Percentiles rank a stretch among this genome's conserved stretches.
Conservation (phyloP, 495 filamentous ascomycete species). For the Hypoxylon perforatum region DNA sequence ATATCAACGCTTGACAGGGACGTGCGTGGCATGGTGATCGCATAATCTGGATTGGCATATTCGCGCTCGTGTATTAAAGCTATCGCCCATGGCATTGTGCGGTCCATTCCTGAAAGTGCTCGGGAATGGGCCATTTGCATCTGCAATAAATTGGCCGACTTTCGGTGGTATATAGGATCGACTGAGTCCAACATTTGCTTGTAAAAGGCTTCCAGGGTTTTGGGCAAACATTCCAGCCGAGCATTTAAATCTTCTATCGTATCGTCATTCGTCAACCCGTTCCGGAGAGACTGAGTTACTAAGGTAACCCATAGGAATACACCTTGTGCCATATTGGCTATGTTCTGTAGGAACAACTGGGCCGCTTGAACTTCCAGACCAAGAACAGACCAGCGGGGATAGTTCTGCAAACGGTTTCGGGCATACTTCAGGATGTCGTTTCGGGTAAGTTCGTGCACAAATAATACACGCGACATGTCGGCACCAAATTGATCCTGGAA, state of each 20-base stretch:
- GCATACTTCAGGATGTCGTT: conserved; percentile 10
- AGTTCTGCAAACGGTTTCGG: conserved; percentile 7
- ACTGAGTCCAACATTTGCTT: conserved; percentile 33
- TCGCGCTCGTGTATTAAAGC: conserved; percentile 11
- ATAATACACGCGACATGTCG: background rate
- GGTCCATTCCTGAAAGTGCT: background rate
- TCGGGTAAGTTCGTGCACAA: conserved; percentile 11
- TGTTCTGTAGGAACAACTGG: conserved; percentile 3
- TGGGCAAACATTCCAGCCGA: conserved; percentile 43
- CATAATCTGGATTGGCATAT: conserved; percentile 21
- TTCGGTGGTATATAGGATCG: conserved; percentile 19
- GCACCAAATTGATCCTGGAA: conserved; percentile 54
- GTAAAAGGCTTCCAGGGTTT: conserved; percentile 45
- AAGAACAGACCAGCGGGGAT: conserved; percentile 14
- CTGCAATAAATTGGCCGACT: conserved; percentile 16
- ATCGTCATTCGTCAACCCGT: conserved; percentile 49
- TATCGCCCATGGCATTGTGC: too few species aligned
- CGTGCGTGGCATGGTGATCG: background rate
- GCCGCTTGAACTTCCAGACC: background rate
- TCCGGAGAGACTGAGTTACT: conserved; percentile 43
- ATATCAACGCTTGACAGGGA: background rate
- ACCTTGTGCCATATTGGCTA: conserved; percentile 44
- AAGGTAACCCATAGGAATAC: conserved; percentile 59
- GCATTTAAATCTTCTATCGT: conserved; percentile 29
- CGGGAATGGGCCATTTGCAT: conserved; percentile 1